Conservation (phyloP, 2,329 filamentous ascomycete genomes). For the Alternaria sp. region DNA sequence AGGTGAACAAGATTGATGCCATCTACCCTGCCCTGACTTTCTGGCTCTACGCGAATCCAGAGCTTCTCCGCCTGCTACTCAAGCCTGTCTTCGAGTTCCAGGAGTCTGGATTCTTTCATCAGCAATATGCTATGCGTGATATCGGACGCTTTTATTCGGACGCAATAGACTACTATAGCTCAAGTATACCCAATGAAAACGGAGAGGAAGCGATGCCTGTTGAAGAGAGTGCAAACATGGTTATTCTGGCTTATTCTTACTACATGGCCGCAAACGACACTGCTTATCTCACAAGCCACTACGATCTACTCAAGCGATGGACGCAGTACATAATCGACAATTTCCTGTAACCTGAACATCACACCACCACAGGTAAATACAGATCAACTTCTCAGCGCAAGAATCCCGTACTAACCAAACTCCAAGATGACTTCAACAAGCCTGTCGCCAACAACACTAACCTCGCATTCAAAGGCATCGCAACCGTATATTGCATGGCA, state of each 20-base stretch:
- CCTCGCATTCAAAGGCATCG: constrained; percentile 5
- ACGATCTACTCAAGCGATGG: constrained; percentile 1
- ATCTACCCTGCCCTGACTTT: background rate
- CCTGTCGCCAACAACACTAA: background rate
- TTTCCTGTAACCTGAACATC: background rate
- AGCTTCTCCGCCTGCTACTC: constrained; percentile 8
- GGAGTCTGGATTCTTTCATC: background rate
- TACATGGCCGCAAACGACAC: background rate
- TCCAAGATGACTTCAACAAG: background rate
- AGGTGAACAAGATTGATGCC: background rate
- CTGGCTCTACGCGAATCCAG: constrained; percentile 9
- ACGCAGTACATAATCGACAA: background rate
- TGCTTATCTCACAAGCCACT: background rate
- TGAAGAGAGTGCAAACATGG: constrained; percentile 3
- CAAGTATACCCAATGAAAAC: background rate
- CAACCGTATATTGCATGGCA: background rate
- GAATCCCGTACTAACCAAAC: background rate
- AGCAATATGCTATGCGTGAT: constrained; percentile 5
- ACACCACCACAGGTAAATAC: background rate
- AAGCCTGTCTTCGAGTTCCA: constrained; percentile 4
- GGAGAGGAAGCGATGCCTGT: constrained; percentile 4
- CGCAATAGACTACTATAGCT: constrained; percentile 1
- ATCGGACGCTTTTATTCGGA: background rate
- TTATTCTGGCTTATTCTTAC: background rate
- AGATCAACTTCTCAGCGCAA: background rate